phyloP scores from a whole-genome alignment of 1,284 basidiomycete genomes.

The Malassezia vespertilionis region DNA sequence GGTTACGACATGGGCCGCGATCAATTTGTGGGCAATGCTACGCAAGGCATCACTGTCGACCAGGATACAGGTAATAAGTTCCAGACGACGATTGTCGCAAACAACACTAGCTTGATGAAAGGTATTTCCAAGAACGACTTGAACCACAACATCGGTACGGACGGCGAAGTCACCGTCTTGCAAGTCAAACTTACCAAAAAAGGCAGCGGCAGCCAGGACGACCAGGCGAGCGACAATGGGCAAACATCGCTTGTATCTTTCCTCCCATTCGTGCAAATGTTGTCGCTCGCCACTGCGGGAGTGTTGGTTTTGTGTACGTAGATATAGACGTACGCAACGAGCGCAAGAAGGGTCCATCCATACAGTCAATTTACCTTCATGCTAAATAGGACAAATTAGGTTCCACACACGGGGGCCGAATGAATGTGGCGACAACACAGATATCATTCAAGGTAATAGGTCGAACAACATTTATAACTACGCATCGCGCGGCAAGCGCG shows the following conservation, averaged over 20 bases:
- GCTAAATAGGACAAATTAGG: too few relatives aligned
- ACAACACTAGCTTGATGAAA: slow-evolving; percentile 20
- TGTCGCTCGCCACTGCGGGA: neutral
- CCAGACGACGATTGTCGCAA: slow-evolving; percentile 19
- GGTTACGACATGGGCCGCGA: slow-evolving; percentile 42
- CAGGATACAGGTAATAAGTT: slow-evolving; percentile 19
- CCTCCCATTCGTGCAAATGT: neutral
- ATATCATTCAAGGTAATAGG: too few relatives aligned
- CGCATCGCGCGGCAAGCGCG: slow-evolving; percentile 1
- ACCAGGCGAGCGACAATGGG: neutral
- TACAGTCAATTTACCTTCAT: too few relatives aligned
- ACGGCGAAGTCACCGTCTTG: slow-evolving; percentile 32
- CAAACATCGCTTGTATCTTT: neutral
- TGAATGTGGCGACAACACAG: too few relatives aligned
- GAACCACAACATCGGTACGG: slow-evolving; percentile 39
- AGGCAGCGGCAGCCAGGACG: neutral
- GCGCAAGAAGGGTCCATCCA: too few relatives aligned
- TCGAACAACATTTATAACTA: too few relatives aligned
- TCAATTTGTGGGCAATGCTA: slow-evolving; percentile 34
- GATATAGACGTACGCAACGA: too few relatives aligned
- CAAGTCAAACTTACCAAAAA: slow-evolving; percentile 32
- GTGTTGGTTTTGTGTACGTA: neutral
- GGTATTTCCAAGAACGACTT: slow-evolving; percentile 23
- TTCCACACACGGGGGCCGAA: too few relatives aligned
- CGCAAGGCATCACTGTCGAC: slow-evolving; percentile 22